A percentile compares a stretch with the other conserved stretches of the same genome.
Conservation (phyloP, 2,329 filamentous ascomycete species). For the Daldinia sp. region DNA sequence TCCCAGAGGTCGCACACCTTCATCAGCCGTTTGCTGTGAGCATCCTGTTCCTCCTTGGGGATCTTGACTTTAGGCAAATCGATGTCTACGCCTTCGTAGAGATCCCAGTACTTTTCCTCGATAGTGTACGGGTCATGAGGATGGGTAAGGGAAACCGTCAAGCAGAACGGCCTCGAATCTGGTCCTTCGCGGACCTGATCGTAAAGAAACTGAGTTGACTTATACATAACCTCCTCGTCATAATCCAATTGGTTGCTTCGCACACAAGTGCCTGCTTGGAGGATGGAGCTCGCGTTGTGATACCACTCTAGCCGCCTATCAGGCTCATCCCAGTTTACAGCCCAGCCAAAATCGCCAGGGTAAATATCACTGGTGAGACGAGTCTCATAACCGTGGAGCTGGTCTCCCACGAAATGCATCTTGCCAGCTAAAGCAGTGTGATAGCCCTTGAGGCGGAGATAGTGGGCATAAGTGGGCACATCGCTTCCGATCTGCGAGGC, state of each 20-base stretch:
- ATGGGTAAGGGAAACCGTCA: constrained; percentile 93
- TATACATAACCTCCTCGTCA: constrained; percentile 96
- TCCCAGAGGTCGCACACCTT: constrained; percentile 90
- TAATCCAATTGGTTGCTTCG: constrained; percentile 96
- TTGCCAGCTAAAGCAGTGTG: constrained; percentile 93
- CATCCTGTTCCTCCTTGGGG: constrained; percentile 83
- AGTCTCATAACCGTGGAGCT: constrained; percentile 93
- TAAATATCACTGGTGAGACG: constrained; percentile 96
- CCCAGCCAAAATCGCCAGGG: constrained; percentile 93
- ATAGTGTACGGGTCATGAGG: constrained; percentile 97
- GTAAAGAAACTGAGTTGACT: constrained; percentile 88
- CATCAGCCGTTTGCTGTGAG: constrained; percentile 87
- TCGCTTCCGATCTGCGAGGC: constrained; percentile 86
- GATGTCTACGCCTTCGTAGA: constrained; percentile 91
- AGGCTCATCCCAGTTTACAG: constrained; percentile 94
- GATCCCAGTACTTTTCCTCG: constrained; percentile 91
- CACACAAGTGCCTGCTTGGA: constrained; percentile 89
- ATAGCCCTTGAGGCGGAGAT: constrained; percentile 85
- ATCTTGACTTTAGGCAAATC: constrained; percentile 82
- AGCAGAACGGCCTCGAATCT: constrained; percentile 79
- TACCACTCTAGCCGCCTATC: constrained; percentile 91
- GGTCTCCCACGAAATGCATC: constrained; percentile 97
- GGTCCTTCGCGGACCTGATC: constrained; percentile 87
- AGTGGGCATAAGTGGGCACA: constrained; percentile 91
- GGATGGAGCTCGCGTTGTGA: constrained; percentile 93